phyloP scores from a whole-genome alignment of 768 basidiomycete species.

The Neoboletus brunneissimus region DNA sequence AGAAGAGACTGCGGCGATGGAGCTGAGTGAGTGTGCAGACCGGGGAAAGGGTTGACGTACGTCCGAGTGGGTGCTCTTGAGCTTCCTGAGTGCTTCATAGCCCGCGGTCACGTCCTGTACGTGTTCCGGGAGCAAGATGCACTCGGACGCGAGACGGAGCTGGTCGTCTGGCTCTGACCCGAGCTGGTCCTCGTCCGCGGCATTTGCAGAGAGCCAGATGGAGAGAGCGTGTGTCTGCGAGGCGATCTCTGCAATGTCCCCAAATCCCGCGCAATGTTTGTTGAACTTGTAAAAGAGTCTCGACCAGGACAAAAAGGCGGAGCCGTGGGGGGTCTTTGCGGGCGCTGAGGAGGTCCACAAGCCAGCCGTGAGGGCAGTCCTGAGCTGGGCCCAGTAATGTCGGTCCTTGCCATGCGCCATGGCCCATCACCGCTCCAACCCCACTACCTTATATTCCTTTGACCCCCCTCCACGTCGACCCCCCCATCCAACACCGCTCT shows the following conservation, averaged over 20 bases:
- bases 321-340: slow-evolving; percentile 56
- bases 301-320: slow-evolving; percentile 57
- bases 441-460: neutral
- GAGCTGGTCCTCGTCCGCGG: slow-evolving; percentile 56
- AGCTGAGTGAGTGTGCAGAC: slow-evolving; percentile 3
- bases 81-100: slow-evolving; percentile 51
- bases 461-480: slow-evolving; percentile 12
- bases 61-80: slow-evolving; percentile 52
- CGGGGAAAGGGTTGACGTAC: slow-evolving; percentile 41
- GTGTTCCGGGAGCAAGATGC: slow-evolving; percentile 51
- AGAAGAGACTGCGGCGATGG: slow-evolving; percentile 52
- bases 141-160: slow-evolving; percentile 50
- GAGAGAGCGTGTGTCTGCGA: slow-evolving; percentile 64
- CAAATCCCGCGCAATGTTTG: slow-evolving; percentile 69
- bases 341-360: slow-evolving; percentile 64
- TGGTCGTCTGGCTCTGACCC: slow-evolving; percentile 39
- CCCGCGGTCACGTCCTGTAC: slow-evolving; percentile 54
- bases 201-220: slow-evolving; percentile 49
- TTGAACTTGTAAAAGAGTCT: slow-evolving; percentile 84
- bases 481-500: slow-evolving; percentile 9
- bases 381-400: slow-evolving; percentile 77
- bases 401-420: slow-evolving; percentile 56
- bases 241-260: slow-evolving; percentile 62
- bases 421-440: slow-evolving; percentile 23
- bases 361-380: slow-evolving; percentile 67